These are phyloP conservation scores for Puya raimondii DNA, from an alignment of 176 grass and related monocot species.

Conservation along the genomic window DNA sequence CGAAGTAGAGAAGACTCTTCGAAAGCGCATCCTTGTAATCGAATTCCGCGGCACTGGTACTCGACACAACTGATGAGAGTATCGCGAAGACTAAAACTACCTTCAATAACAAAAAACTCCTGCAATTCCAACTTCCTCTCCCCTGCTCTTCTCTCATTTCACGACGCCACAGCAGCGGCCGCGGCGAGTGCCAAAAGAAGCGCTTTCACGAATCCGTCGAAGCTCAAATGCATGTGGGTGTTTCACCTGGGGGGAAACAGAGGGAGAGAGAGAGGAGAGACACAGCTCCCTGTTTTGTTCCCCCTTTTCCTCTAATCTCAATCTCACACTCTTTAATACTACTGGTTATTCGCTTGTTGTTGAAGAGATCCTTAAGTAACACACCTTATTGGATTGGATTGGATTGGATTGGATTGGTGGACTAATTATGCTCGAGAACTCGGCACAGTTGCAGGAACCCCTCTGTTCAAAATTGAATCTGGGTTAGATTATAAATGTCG, in stretches of 20 bases:
- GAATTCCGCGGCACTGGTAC: neutral
- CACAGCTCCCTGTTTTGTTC: neutral
- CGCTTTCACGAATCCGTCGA: too few species aligned
- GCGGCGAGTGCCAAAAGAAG: neutral
- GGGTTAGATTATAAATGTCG: too few species aligned
- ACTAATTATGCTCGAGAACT: too few species aligned
- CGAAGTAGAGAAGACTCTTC: conserved; percentile 93
- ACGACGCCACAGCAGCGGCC: neutral
- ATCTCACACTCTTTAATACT: neutral
- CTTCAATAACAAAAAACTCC: neutral
- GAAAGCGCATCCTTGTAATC: conserved; percentile 61
- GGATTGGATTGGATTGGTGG: too few species aligned
- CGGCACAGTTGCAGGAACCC: too few species aligned
- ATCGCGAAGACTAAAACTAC: neutral
- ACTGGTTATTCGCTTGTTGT: neutral
- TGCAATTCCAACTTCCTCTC: neutral
- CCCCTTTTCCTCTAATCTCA: neutral
- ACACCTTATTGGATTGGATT: neutral
- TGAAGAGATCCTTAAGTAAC: neutral
- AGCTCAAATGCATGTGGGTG: too few species aligned
- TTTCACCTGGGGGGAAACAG: neutral
- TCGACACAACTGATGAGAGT: neutral
- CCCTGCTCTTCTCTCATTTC: neutral
- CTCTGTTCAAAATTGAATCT: too few species aligned
- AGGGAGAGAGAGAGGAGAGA: neutral